phyloP scores from a whole-genome alignment of 257 asterid genomes.

The Solanum acaule region DNA sequence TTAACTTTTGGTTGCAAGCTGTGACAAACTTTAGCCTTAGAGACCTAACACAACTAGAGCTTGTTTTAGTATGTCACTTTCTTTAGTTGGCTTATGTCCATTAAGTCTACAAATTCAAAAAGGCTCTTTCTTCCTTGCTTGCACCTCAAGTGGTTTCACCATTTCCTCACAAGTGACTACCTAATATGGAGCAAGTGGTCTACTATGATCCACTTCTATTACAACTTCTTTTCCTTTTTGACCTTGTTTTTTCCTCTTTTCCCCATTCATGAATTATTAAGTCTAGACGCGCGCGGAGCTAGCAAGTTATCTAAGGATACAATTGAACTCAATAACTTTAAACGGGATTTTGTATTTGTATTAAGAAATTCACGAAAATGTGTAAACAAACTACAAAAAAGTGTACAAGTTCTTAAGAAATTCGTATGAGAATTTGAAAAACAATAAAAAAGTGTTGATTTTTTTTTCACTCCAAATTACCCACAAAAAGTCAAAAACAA shows the following conservation, averaged over 20 bases:
- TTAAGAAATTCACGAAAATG: not conserved
- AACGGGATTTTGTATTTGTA: not conserved
- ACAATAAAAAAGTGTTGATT: too few species aligned
- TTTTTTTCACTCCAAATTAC: too few species aligned
- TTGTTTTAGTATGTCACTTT: slow-evolving; percentile 29
- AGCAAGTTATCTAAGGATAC: too few species aligned
- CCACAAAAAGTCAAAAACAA: too few species aligned
- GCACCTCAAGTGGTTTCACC: slow-evolving; percentile 18
- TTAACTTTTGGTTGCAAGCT: slow-evolving; percentile 12
- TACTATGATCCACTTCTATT: not conserved
- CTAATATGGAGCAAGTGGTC: not conserved
- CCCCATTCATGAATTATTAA: not conserved
- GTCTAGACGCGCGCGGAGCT: not conserved
- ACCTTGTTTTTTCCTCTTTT: not conserved
- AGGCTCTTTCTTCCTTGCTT: slow-evolving; percentile 13
- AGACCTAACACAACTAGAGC: slow-evolving; percentile 16
- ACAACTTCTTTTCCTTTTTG: not conserved
- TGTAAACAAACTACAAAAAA: too few species aligned
- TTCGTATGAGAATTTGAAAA: too few species aligned
- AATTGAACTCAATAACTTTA: not conserved
- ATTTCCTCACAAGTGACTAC: not conserved
- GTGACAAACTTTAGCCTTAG: slow-evolving; percentile 25
- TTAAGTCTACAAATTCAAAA: not conserved
- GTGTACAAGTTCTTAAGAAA: too few species aligned
- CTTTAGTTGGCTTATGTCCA: slow-evolving; percentile 21